Evolutionary conservation across 2,329 filamentous ascomycete genomes (phyloP), one percentile per base, ranked within the genome.

Genomic region (Microdochium trichocladiopsis): DNA sequence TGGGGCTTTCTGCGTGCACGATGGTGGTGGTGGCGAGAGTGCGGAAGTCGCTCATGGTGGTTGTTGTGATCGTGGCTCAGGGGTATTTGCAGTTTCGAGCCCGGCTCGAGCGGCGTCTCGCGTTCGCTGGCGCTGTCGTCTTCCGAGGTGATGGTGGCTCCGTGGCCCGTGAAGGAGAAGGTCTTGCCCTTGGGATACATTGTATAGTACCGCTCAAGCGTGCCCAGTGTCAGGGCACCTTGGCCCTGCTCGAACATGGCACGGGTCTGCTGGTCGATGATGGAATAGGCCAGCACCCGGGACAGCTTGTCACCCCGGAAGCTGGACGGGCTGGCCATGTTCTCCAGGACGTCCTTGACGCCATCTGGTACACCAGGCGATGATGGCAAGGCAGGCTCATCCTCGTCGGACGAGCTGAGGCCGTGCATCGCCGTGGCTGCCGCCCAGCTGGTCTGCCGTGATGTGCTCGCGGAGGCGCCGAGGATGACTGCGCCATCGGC

Each of bases 401-500:
- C 41, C n/a, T 45, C 41, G 41, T 64, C 62, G 8, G 63, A 63
- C 9, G 21, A 24, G 25, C 6, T n/a, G 18, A n/a, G 18, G 21
- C 31, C 31, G 11, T 50, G 21, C 25, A 10, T 28, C 22, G 8
- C 10, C 18, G 8, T 25, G 21, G 10, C 22, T n/a, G 11, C 50
- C n/a, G 49, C 18, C n/a, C 41, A 25, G 47, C 18, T 49, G 5
- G 52, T 28, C 3, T 50, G 55, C 11, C 43, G 52, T 16, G 51
- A 47, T 9, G 59, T 53, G 3, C 53, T 58, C 2, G 65, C 57
- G 1, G 65, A 62, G 3, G 65, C 61, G 2, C 63, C 65, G 22
- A 65, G 63, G 12, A 67, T 50, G 6, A 63, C 63, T 4, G 65
- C 65, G 0, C 65, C 65, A 24, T 67, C 65, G 0, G 65, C 65